A percentile compares a stretch with the other conserved stretches of the same genome.
Evolutionary conservation across 2,329 filamentous ascomycete species (phyloP).

Genomic region (Aspergillaceae sp.): DNA sequence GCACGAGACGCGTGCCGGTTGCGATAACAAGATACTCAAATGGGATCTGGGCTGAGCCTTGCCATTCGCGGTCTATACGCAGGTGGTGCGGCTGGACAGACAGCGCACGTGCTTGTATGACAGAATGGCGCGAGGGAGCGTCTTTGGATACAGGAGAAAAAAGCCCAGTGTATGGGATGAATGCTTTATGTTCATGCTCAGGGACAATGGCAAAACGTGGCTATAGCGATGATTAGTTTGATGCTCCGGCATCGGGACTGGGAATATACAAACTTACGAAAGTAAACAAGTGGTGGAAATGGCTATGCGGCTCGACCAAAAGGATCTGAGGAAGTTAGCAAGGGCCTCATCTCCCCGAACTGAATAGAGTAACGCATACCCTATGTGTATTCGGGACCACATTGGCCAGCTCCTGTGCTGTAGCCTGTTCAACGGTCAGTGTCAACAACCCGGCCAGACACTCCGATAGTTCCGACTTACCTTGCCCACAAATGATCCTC

Average conservation of each 20-base stretch:
- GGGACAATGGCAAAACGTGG: conserved; percentile 27
- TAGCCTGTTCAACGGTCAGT: conserved; percentile 14
- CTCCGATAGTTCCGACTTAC: conserved; percentile 11
- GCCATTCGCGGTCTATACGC: conserved; percentile 28
- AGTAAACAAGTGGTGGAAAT: conserved; percentile 29
- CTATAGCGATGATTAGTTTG: conserved; percentile 7
- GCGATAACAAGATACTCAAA: conserved; percentile 28
- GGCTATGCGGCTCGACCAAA: conserved; percentile 26
- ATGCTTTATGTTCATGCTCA: conserved; percentile 30
- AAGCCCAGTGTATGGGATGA: conserved; percentile 26
- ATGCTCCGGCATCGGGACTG: background rate
- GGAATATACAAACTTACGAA: conserved; percentile 16
- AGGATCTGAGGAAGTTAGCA: conserved; percentile 17
- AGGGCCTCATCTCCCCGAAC: background rate
- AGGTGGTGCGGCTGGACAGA: conserved; percentile 20
- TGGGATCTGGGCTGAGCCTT: conserved; percentile 21
- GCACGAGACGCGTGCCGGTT: conserved; percentile 25
- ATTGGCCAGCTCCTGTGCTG: conserved; percentile 28
- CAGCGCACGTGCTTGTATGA: conserved; percentile 26
- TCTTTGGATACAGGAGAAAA: conserved; percentile 17
- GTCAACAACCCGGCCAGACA: background rate
- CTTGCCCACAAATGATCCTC: conserved; percentile 29
- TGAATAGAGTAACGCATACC: conserved; percentile 10
- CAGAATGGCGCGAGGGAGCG: conserved; percentile 13
- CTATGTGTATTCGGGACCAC: conserved; percentile 27